Base-by-base conservation (phyloP, 805 yeast genomes). In the Myxozyma neotropica region DNA sequence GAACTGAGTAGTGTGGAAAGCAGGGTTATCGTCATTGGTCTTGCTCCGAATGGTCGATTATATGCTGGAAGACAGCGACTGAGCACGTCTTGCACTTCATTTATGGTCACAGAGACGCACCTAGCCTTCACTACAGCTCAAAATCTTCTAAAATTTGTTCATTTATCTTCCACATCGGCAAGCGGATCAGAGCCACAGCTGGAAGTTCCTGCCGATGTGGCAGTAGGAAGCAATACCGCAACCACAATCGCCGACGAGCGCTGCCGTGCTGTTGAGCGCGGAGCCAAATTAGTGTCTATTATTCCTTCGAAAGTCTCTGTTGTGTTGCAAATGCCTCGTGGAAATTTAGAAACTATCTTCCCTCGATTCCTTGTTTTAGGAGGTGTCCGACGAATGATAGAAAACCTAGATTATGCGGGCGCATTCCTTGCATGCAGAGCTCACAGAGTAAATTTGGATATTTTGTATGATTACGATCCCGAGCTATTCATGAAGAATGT, bases 301-400 rank as follows among this genome's bases (percentile, higher is more conserved):
- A 86, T 91, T 69, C 97, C 97, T 0, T 83, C 93, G 0, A 87
- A 83, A 56, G 85, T 91, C 57, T 81, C 92, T 0, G 91, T 95
- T 19, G 84, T 89, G 3, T 77, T 94, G 54, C 97, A 94, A 73
- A 97, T 97, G 3, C 96, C 96, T 59, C 82, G 99, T 72, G 99
- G 99, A 62, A 94, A 94, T 69, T 76, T 94, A 66, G 99, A 94
- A 73, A 91, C 98, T 0, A 88, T 94, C 19, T 86, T 84, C 69
- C 99, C 99, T 13, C 81, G 99, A 72, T 88, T 94, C 47, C 85
- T 94, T 87, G 96, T 93, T 2, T 76, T 94, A 40, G 81, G 88
- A 12, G 94, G 87, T 23, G 95, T 94, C 26, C 81, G 99, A 65
- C 78, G 80, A 35, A 80, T 80, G 65, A 89, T 94, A 61, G 77